Conservation (phyloP, 768 basidiomycete species). For the Chalciporus sphaerocephalus region DNA sequence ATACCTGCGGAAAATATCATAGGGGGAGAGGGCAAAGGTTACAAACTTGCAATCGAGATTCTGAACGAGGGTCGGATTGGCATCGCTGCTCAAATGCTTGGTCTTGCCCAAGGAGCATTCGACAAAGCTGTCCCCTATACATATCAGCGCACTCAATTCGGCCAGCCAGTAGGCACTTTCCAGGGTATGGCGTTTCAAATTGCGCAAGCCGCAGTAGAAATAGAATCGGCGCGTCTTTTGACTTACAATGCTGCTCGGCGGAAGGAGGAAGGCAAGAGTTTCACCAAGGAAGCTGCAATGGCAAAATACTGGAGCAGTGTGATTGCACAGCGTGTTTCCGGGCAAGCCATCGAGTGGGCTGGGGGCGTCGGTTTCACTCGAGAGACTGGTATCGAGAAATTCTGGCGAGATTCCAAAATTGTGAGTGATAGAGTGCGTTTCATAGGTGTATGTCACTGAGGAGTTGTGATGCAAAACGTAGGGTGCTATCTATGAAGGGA, state of each 20-base stretch:
- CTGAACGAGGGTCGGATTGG: constrained; percentile 97
- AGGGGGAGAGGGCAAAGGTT: constrained; percentile 88
- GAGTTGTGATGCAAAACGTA: constrained; percentile 24
- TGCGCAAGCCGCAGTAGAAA: constrained; percentile 82
- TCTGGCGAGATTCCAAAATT: constrained; percentile 94
- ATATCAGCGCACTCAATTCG: constrained; percentile 91
- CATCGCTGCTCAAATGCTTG: constrained; percentile 98
- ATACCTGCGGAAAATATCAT: constrained; percentile 84
- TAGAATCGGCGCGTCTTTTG: constrained; percentile 84
- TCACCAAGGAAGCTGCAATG: constrained; percentile 96
- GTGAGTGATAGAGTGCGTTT: constrained; percentile 42
- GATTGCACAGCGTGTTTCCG: constrained; percentile 84
- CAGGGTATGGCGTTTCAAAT: constrained; percentile 97
- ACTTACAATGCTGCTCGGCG: constrained; percentile 96
- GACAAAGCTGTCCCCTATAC: constrained; percentile 94
- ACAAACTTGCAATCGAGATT: constrained; percentile 96
- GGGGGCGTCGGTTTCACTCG: constrained; percentile 91
- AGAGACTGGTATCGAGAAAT: constrained; percentile 96
- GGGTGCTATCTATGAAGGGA: constrained; percentile 92
- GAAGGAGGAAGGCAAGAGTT: constrained; percentile 84
- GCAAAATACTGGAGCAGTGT: constrained; percentile 92
- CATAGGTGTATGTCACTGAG: constrained; percentile 1
- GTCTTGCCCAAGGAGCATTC: constrained; percentile 95
- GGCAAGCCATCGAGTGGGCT: constrained; percentile 92
- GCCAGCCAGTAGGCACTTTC: constrained; percentile 88